These are phyloP conservation scores for Dictyostelium citrinum DNA, from an alignment of 78 protist genomes.

Conservation along the genomic window DNA sequence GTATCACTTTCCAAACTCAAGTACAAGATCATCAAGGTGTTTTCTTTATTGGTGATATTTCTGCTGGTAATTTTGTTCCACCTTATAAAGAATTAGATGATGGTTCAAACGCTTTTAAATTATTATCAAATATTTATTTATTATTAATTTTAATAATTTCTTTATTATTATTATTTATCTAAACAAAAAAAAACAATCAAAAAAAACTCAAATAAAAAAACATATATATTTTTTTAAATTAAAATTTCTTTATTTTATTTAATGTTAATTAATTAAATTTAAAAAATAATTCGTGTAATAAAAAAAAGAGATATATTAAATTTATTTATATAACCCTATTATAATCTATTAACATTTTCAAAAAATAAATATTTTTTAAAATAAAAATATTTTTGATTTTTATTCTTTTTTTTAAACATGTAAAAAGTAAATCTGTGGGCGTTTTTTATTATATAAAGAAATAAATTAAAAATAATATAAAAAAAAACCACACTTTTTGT, in stretches of 20 bases:
- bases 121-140: neutral
- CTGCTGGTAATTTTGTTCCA: neutral
- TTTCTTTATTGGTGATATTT: slow-evolving; percentile 6
- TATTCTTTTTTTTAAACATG: neutral
- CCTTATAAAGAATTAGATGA: neutral
- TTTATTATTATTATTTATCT: neutral
- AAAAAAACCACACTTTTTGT: neutral
- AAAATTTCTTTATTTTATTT: neutral
- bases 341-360: neutral
- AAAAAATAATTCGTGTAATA: neutral
- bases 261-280: neutral
- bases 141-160: neutral
- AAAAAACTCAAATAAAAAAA: neutral
- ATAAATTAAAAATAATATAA: neutral
- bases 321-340: neutral
- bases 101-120: neutral
- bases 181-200: neutral
- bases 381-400: neutral
- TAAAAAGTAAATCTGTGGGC: neutral
- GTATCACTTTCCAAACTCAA: neutral
- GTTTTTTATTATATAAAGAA: neutral
- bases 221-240: neutral
- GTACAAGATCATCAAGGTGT: neutral
- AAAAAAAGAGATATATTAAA: neutral
- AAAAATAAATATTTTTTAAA: neutral